Percentiles rank a stretch among this genome's conserved stretches.
Evolutionary conservation across 2,329 filamentous ascomycete species (phyloP).

Genomic region (Penicillium digitatum): DNA sequence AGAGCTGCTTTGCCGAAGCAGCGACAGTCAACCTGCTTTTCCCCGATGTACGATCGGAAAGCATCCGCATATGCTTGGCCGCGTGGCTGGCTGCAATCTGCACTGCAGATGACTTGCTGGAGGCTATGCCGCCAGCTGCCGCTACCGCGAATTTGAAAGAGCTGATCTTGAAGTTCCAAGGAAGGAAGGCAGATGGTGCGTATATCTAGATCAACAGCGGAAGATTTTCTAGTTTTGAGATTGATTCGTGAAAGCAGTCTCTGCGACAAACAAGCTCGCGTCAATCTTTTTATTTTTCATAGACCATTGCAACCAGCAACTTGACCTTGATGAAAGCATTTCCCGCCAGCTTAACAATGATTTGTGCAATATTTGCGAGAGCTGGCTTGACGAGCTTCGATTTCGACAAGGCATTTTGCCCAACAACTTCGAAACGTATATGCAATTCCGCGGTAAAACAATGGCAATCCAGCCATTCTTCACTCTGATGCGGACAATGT

Average conservation of each 20-base stretch:
- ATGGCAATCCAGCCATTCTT: constrained; percentile 6
- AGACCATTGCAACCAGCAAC: not conserved
- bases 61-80: not conserved
- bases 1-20: not conserved
- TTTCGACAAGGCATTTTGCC: not conserved
- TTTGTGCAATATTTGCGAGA: constrained; percentile 2
- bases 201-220: not conserved
- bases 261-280: not conserved
- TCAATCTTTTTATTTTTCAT: not conserved
- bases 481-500: constrained; percentile 1
- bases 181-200: not conserved
- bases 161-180: not conserved
- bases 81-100: constrained; percentile 4
- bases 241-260: not conserved
- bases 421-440: not conserved
- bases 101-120: not conserved
- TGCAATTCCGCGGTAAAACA: not conserved
- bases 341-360: not conserved
- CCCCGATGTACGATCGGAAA: not conserved
- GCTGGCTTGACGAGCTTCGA: not conserved
- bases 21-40: constrained; percentile 1
- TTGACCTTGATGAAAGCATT: not conserved
- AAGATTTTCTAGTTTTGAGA: not conserved
- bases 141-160: not conserved
- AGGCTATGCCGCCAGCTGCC: not conserved